Conservation (phyloP, 768 basidiomycete species). For the Rhodotorula graminis region DNA sequence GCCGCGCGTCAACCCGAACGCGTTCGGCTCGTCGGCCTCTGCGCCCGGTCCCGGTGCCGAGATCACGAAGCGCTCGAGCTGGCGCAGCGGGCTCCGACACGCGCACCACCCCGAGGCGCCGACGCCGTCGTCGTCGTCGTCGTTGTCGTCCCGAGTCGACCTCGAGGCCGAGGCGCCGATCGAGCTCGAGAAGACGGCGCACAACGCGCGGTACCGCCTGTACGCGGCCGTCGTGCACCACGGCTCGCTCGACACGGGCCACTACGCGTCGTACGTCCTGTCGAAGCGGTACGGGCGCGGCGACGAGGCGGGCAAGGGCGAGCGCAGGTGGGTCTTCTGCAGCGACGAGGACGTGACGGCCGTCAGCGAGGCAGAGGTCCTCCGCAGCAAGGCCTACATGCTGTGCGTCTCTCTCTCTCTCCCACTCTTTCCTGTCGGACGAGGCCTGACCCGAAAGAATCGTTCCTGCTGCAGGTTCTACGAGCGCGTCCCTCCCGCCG, state of each 20-base stretch:
- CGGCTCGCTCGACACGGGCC: constrained; percentile 32
- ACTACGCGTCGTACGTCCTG: constrained; percentile 30
- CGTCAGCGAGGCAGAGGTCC: constrained; percentile 76
- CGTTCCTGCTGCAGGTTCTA: constrained; percentile 8
- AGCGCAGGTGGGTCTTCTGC: constrained; percentile 77
- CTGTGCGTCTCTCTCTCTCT: constrained; percentile 52
- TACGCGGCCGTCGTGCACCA: constrained; percentile 39
- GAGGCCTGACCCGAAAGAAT: too few species aligned
- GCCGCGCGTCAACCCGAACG: constrained; percentile 16
- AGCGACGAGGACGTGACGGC: constrained; percentile 82
- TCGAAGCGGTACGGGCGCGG: constrained; percentile 34
- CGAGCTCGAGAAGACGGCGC: constrained; percentile 24
- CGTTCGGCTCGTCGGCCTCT: constrained; percentile 16
- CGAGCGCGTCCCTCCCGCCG: constrained; percentile 10
- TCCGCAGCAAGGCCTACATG: constrained; percentile 85
- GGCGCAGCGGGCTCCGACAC: constrained; percentile 1
- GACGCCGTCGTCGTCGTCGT: too few species aligned
- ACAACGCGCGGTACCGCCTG: constrained; percentile 33
- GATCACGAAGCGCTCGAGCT: constrained; percentile 23
- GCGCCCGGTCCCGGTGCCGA: constrained; percentile 9
- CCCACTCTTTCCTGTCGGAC: neutral
- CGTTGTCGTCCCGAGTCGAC: too few species aligned
- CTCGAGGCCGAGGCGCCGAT: neutral
- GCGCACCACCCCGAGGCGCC: neutral
- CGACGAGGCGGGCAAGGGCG: constrained; percentile 60